Evolutionary conservation across 345 rosid species (phyloP).

Genomic region (Anacardium occidentale): DNA sequence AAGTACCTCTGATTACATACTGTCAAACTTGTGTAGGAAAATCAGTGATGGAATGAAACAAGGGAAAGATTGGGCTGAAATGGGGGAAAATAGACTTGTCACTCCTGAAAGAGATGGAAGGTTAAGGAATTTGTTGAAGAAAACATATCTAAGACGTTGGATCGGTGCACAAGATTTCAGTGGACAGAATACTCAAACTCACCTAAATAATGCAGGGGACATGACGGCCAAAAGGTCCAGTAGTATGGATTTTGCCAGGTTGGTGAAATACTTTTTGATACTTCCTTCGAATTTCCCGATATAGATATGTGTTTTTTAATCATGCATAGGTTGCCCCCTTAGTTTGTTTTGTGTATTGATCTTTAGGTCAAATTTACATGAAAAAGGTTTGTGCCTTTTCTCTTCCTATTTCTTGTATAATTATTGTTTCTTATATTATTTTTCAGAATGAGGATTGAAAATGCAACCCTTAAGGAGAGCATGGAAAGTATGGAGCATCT

Average conservation of each 20-base stretch:
- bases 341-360: background rate
- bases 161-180: slow-evolving; percentile 47
- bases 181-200: slow-evolving; percentile 47
- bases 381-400: slow-evolving; percentile 10
- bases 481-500: slow-evolving; percentile 80
- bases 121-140: slow-evolving; percentile 74
- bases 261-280: slow-evolving; percentile 16
- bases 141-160: slow-evolving; percentile 81
- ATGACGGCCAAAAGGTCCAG: slow-evolving; percentile 28
- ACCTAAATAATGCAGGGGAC: slow-evolving; percentile 38
- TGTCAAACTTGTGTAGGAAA: slow-evolving; percentile 43
- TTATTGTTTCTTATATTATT: slow-evolving; percentile 6
- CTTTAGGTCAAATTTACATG: background rate
- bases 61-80: slow-evolving; percentile 37
- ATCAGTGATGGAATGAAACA: slow-evolving; percentile 38
- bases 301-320: slow-evolving; percentile 15
- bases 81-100: slow-evolving; percentile 32
- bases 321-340: background rate
- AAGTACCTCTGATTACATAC: slow-evolving; percentile 1
- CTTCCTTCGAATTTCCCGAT: slow-evolving; percentile 7
- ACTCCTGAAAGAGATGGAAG: slow-evolving; percentile 64
- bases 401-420: background rate
- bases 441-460: slow-evolving; percentile 82
- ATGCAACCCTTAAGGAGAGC: slow-evolving; percentile 86
- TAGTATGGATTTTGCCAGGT: slow-evolving; percentile 79